Percentiles rank a stretch among this genome's conserved stretches.
Conservation (phyloP, 331 rosid species). For the Spiraea crenata region DNA sequence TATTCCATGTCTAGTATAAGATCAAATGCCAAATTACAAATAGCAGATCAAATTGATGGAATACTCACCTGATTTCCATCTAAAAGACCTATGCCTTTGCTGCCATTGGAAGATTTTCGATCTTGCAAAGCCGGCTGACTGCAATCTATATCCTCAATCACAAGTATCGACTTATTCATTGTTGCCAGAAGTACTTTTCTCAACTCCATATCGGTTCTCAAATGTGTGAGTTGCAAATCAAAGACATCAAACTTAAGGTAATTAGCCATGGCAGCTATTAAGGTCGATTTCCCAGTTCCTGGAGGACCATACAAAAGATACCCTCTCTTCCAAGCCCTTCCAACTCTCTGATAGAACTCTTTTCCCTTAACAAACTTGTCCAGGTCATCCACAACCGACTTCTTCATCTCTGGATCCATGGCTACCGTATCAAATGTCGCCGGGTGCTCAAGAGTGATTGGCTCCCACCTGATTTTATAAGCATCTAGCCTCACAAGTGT, state of each 20-base stretch:
- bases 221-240: constrained; percentile 37
- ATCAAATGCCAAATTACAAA: too few relatives aligned
- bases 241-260: constrained; percentile 38
- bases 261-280: constrained; percentile 46
- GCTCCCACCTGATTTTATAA: constrained; percentile 15
- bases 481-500: constrained; percentile 9
- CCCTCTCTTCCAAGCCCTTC: constrained; percentile 46
- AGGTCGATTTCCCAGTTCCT: constrained; percentile 43
- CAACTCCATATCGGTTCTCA: constrained; percentile 15
- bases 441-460: constrained; percentile 27
- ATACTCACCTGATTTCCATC: constrained; percentile 12
- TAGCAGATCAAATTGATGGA: neutral
- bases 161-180: constrained; percentile 30
- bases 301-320: constrained; percentile 43
- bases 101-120: neutral
- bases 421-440: constrained; percentile 33
- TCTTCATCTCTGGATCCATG: constrained; percentile 33
- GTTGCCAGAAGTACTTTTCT: constrained; percentile 25
- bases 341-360: constrained; percentile 30
- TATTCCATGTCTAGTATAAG: too few relatives aligned
- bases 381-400: constrained; percentile 36
- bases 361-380: constrained; percentile 32
- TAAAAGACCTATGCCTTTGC: neutral
- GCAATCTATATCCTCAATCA: constrained; percentile 40
- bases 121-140: constrained; percentile 5